These are phyloP conservation scores for Pseudogymnoascus sp. DNA, from an alignment of 2,329 filamentous ascomycete species.

Conservation along the genomic window DNA sequence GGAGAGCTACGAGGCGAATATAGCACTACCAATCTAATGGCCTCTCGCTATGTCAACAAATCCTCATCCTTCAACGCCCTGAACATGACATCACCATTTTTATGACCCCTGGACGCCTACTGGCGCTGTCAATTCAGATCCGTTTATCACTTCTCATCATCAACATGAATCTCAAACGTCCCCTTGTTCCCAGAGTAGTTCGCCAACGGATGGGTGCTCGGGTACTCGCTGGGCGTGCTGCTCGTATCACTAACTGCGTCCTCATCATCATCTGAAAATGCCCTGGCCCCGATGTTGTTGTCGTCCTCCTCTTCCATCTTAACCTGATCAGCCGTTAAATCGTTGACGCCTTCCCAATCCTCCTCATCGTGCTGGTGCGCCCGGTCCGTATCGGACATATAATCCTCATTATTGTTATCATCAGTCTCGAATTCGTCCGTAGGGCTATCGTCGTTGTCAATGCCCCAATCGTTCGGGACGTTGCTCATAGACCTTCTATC, in stretches of 20 bases:
- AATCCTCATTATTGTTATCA: constrained; percentile 22
- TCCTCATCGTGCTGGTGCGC: constrained; percentile 25
- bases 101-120: not conserved
- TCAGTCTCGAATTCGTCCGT: constrained; percentile 22
- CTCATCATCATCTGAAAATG: constrained; percentile 13
- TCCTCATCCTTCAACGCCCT: not conserved
- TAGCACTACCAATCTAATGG: not conserved
- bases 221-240: constrained; percentile 49
- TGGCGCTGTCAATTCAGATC: not conserved
- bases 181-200: not conserved
- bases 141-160: constrained; percentile 17
- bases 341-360: constrained; percentile 11
- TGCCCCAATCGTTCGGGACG: constrained; percentile 3
- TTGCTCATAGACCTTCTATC: not conserved
- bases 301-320: constrained; percentile 31
- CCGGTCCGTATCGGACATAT: constrained; percentile 17
- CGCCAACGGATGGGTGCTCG: constrained; percentile 36
- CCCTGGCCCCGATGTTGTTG: constrained; percentile 20
- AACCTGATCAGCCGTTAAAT: constrained; percentile 23
- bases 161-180: constrained; percentile 23
- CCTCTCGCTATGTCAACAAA: not conserved
- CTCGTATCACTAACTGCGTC: constrained; percentile 32
- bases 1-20: not conserved
- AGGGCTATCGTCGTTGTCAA: constrained; percentile 14
- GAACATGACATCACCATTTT: not conserved